Conservation (phyloP, 352 stramenopile species). For the Thraustochytrium sp. region DNA sequence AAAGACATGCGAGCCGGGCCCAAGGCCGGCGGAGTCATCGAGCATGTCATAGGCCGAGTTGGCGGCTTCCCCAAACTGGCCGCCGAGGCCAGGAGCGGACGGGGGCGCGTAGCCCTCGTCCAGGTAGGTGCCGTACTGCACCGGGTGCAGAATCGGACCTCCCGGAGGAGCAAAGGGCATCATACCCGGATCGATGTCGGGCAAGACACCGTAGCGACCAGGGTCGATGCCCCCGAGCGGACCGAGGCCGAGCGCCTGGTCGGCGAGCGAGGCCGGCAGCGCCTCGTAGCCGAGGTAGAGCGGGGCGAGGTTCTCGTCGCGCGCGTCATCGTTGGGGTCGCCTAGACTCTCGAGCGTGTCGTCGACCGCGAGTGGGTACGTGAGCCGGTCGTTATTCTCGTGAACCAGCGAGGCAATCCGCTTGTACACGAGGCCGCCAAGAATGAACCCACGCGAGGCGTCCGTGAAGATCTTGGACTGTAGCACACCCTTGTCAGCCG, state of each 20-base stretch:
- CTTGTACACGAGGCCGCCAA: not conserved
- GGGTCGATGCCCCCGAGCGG: too few species aligned
- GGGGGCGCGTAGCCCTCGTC: too few species aligned
- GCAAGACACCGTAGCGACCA: too few species aligned
- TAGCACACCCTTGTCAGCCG: not conserved
- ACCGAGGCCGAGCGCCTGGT: not conserved
- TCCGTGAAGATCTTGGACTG: slow-evolving; percentile 36
- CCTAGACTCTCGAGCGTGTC: not conserved
- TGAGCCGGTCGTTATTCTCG: not conserved
- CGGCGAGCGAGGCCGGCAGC: not conserved
- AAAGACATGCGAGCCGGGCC: too few species aligned
- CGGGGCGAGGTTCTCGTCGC: not conserved
- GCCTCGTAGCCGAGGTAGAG: not conserved
- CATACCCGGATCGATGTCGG: too few species aligned
- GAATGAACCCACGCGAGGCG: not conserved
- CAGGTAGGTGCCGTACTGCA: too few species aligned
- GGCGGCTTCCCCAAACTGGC: too few species aligned
- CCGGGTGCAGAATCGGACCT: too few species aligned
- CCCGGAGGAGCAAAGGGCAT: not conserved
- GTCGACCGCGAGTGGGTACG: slow-evolving; percentile 9
- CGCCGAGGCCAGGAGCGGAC: too few species aligned
- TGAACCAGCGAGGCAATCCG: slow-evolving; percentile 1
- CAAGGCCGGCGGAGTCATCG: too few species aligned
- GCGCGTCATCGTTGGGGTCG: not conserved
- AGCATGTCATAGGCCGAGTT: too few species aligned